Evolutionary conservation across 1,284 basidiomycete species (phyloP).

Genomic region (Mrakiaceae sp.): DNA sequence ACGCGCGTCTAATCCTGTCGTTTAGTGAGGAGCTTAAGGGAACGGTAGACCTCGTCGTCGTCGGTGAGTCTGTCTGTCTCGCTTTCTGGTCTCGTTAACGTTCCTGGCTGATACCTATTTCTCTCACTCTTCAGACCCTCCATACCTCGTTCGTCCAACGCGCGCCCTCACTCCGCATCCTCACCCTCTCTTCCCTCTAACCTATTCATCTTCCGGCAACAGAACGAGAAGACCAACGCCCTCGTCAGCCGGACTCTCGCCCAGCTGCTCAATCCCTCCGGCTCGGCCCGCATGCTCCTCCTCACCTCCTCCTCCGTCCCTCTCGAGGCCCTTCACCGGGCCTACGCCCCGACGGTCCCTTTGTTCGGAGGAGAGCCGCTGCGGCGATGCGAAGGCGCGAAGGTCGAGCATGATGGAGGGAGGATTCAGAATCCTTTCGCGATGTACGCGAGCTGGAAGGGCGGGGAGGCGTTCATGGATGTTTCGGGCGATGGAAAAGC

Average conservation of each 20-base stretch:
- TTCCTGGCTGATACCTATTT: too few species aligned
- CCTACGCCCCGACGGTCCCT: slow-evolving; percentile 17
- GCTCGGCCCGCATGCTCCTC: slow-evolving; percentile 21
- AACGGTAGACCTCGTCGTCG: slow-evolving; percentile 26
- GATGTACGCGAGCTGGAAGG: slow-evolving; percentile 17
- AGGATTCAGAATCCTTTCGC: slow-evolving; percentile 17
- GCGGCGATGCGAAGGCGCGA: neutral
- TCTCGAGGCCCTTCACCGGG: slow-evolving; percentile 6
- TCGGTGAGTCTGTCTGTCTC: neutral
- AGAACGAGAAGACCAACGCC: slow-evolving; percentile 22
- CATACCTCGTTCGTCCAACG: slow-evolving; percentile 23
- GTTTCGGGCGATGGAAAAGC: too few species aligned
- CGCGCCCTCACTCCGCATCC: neutral
- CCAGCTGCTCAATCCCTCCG: slow-evolving; percentile 19
- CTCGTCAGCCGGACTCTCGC: slow-evolving; percentile 22
- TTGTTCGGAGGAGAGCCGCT: neutral
- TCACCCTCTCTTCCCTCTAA: too few species aligned
- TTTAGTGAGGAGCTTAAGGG: slow-evolving; percentile 18
- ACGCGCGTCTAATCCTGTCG: too few species aligned
- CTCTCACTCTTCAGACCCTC: slow-evolving; percentile 22
- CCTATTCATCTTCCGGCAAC: neutral
- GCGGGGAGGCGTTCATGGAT: slow-evolving; percentile 15
- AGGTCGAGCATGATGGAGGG: slow-evolving; percentile 16
- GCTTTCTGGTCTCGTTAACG: too few species aligned
- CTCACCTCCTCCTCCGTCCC: slow-evolving; percentile 25